Evolutionary conservation across 495 filamentous ascomycete genomes (phyloP), one percentile per base, ranked within the genome.

Genomic region (Filosporella fistucella): DNA sequence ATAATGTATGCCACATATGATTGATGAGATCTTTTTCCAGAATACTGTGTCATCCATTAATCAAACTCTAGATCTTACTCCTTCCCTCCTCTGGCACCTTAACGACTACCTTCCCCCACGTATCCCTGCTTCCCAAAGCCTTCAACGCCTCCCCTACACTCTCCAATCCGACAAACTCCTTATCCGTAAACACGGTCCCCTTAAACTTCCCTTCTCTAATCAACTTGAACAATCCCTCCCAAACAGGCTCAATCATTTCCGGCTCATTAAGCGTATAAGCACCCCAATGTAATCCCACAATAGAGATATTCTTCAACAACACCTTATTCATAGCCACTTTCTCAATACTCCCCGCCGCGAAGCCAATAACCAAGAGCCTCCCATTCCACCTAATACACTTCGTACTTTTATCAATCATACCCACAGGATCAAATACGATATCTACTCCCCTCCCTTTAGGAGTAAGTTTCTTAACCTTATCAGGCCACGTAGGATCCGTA

Each of bases 91-190:
- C 84, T n/a, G 85, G 80, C 21, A 97, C 74, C 65, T 86, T 86
- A 2, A 96, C 85, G 1, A 97, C 88, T 1, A 96, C 91, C 76
- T 97, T 97, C 0, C 91, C 91, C 91, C 91, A 97, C 0, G 88
- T 95, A 56, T 85, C 88, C 36, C 91, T 70, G 13, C 76, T 75
- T 0, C 87, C 91, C 30, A 97, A 68, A 13, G 84, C 82, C 60
- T 83, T 69, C 58, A 97, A 65, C 0, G 91, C 91, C 45, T 76
- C 76, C 0, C 84, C 81, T 16, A 97, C 78, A 47, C 74, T 80
- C 61, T 95, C 88, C 47, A 97, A 64, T 0, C 91, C 90, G 22
- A 85, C 77, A 65, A 88, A 96, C 51, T 81, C 81, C 69, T 80
- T 73, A 62, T 94, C 91, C 23, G 75, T 82, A 58, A 88, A 96